Percentiles rank a stretch among this genome's conserved stretches.
These are phyloP conservation scores for Marasmius oreades DNA, from an alignment of 1,284 basidiomycete species.

Conservation along the genomic window DNA sequence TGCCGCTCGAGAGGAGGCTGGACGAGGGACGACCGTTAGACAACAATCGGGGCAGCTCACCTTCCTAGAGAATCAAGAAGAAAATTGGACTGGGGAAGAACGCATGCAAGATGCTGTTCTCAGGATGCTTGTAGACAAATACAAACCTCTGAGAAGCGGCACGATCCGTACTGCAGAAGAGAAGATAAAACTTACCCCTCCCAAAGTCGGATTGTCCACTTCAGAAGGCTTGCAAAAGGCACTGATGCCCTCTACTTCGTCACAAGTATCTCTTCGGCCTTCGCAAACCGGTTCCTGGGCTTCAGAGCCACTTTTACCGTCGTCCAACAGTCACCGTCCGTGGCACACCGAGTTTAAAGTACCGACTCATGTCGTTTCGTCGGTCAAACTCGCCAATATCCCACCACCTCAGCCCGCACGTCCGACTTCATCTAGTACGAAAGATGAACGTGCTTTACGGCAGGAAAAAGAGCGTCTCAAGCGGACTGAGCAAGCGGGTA, in stretches of 20 bases:
- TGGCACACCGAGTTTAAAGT: constrained; percentile 69
- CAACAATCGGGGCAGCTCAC: constrained; percentile 27
- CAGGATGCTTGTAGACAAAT: constrained; percentile 83
- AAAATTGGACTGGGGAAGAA: constrained; percentile 80
- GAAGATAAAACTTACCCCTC: constrained; percentile 57
- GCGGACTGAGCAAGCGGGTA: constrained; percentile 47
- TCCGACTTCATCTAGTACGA: constrained; percentile 23
- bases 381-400: constrained; percentile 50
- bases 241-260: neutral
- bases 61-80: constrained; percentile 38
- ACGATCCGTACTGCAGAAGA: constrained; percentile 68
- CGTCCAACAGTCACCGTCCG: constrained; percentile 55
- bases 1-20: constrained; percentile 53
- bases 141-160: constrained; percentile 72
- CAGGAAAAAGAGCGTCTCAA: constrained; percentile 52
- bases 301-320: constrained; percentile 46
- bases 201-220: constrained; percentile 11
- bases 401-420: constrained; percentile 25
- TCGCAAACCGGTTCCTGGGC: constrained; percentile 35
- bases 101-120: constrained; percentile 69
- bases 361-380: constrained; percentile 50
- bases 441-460: constrained; percentile 48
- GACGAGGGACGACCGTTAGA: constrained; percentile 23
- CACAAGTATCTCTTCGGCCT: constrained; percentile 1
- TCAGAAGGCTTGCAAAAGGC: too few species aligned